Conservation (phyloP, 352 stramenopile species). For the Pythium guiyangense region DNA sequence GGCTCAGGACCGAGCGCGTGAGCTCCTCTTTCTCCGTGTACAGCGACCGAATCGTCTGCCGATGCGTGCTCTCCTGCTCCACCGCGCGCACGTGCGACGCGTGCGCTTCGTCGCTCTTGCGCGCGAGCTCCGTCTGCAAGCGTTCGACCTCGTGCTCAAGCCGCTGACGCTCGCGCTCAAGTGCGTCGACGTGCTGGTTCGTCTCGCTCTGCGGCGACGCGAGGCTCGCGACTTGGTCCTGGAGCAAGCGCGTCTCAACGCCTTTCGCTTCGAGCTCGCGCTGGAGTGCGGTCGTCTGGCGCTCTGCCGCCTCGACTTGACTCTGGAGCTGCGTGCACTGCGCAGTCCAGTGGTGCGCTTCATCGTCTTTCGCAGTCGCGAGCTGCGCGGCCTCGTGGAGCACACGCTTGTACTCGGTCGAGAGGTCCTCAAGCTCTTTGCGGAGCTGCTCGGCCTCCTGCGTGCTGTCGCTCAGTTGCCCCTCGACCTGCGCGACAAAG, state of each 20-base stretch:
- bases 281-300: conserved; percentile 35
- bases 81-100: conserved; percentile 28
- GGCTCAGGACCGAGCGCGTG: conserved; percentile 34
- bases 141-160: conserved; percentile 23
- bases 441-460: conserved; percentile 55
- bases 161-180: conserved; percentile 48
- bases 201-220: conserved; percentile 48
- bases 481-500: conserved; percentile 45
- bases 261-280: neutral
- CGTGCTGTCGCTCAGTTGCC: conserved; percentile 40
- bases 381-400: conserved; percentile 22
- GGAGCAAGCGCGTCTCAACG: too few relatives aligned
- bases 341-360: conserved; percentile 42
- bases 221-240: conserved; percentile 31
- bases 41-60: conserved; percentile 41
- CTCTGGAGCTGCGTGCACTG: conserved; percentile 45
- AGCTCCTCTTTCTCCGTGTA: conserved; percentile 61
- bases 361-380: conserved; percentile 25
- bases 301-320: conserved; percentile 27
- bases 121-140: conserved; percentile 32
- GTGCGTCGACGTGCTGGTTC: conserved; percentile 40
- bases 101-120: conserved; percentile 45
- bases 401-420: conserved; percentile 39
- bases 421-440: conserved; percentile 35
- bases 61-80: conserved; percentile 48